Evolutionary conservation across 2,329 filamentous ascomycete genomes (phyloP).

Genomic region (Chaetomium globosum): DNA sequence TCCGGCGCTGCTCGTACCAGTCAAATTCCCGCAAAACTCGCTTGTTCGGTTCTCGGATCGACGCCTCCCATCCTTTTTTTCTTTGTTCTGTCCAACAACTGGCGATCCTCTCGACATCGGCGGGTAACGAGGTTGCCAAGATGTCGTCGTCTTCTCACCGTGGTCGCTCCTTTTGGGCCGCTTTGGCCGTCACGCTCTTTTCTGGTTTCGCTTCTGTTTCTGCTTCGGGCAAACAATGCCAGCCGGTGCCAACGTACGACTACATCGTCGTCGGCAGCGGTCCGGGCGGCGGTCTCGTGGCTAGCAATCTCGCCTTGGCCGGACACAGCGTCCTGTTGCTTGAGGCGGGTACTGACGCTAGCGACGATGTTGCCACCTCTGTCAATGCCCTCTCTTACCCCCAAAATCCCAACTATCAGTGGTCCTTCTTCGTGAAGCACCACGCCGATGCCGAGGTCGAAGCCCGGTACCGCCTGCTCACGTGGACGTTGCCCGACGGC

Average conservation of each 20-base stretch:
- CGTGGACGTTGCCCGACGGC: slow-evolving; percentile 46
- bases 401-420: slow-evolving; percentile 49
- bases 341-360: slow-evolving; percentile 58
- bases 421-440: slow-evolving; percentile 61
- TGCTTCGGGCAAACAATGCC: slow-evolving; percentile 1
- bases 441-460: slow-evolving; percentile 53
- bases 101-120: not conserved
- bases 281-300: slow-evolving; percentile 55
- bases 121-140: not conserved
- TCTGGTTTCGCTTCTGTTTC: slow-evolving; percentile 16
- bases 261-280: slow-evolving; percentile 60
- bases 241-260: slow-evolving; percentile 40
- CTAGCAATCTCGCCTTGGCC: slow-evolving; percentile 54
- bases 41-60: slow-evolving; percentile 7
- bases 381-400: slow-evolving; percentile 53
- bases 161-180: slow-evolving; percentile 21
- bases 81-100: not conserved
- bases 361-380: slow-evolving; percentile 46
- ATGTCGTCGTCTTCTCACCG: slow-evolving; percentile 24
- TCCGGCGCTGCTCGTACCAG: not conserved
- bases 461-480: slow-evolving; percentile 53
- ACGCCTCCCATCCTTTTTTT: not conserved
- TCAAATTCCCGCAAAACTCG: not conserved
- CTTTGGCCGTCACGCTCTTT: slow-evolving; percentile 23
- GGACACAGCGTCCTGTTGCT: slow-evolving; percentile 57